These are phyloP conservation scores for Kwoniella sp. DNA, from an alignment of 768 basidiomycete genomes.

Conservation along the genomic window DNA sequence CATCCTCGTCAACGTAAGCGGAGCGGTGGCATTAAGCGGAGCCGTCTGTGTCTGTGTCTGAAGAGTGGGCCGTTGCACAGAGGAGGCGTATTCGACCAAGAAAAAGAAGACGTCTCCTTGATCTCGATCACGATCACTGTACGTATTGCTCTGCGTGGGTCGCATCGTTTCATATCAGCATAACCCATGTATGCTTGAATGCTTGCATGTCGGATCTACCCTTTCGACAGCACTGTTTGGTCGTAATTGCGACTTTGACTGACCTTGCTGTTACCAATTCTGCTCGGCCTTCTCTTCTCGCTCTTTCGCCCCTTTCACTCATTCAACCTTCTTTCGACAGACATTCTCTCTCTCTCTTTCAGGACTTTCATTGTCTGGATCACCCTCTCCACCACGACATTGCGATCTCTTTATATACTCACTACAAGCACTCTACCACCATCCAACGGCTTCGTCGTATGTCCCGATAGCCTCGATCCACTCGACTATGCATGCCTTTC, in stretches of 20 bases:
- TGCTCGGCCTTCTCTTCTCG: neutral
- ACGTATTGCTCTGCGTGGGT: neutral
- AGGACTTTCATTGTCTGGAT: too few relatives aligned
- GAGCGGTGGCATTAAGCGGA: neutral
- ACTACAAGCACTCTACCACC: too few relatives aligned
- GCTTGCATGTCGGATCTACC: neutral
- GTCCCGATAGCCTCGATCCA: neutral
- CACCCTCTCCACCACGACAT: too few relatives aligned
- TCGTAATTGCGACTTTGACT: constrained; percentile 13
- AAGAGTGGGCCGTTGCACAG: neutral
- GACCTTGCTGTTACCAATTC: neutral
- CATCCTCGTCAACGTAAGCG: neutral
- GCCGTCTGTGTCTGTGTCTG: neutral
- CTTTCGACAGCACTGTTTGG: neutral
- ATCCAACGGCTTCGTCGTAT: neutral
- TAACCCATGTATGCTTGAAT: neutral
- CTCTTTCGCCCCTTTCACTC: neutral
- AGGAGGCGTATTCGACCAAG: neutral
- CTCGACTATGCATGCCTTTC: constrained; percentile 11
- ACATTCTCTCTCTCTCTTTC: neutral
- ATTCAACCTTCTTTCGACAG: neutral
- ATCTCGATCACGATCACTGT: too few relatives aligned
- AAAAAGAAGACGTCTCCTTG: neutral
- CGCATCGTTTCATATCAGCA: too few relatives aligned
- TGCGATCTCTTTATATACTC: too few relatives aligned